These are phyloP conservation scores for Cyamopsis tetragonoloba DNA, from an alignment of 306 rosid species.

Conservation along the genomic window DNA sequence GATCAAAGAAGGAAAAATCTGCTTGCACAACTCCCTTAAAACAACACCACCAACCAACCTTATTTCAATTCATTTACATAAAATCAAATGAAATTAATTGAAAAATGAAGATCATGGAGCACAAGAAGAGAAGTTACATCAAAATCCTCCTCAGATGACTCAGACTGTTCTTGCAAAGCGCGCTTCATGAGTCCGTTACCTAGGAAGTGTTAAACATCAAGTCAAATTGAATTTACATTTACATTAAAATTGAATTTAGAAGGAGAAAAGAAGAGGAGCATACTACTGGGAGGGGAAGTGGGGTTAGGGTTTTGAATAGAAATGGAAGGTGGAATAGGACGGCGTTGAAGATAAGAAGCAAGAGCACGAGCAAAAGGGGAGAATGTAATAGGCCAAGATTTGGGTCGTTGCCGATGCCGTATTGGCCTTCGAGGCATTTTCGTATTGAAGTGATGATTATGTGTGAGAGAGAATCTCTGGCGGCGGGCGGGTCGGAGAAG, in stretches of 20 bases:
- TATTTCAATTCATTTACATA: not conserved
- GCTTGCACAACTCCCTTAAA: slow-evolving; percentile 72
- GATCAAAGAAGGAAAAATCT: slow-evolving; percentile 84
- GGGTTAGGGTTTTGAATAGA: slow-evolving; percentile 20
- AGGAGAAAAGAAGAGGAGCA: too few relatives aligned
- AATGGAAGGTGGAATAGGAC: too few relatives aligned
- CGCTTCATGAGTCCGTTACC: slow-evolving; percentile 32
- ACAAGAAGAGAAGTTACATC: slow-evolving; percentile 41
- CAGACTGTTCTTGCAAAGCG: slow-evolving; percentile 32
- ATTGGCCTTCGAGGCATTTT: slow-evolving; percentile 52
- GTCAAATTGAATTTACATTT: too few relatives aligned
- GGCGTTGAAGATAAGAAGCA: too few relatives aligned
- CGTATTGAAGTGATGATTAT: not conserved
- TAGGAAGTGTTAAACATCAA: too few relatives aligned
- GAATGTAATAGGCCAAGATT: slow-evolving; percentile 51
- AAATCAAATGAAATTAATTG: not conserved
- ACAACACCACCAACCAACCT: slow-evolving; percentile 17
- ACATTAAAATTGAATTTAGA: too few relatives aligned
- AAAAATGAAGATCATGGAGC: not conserved
- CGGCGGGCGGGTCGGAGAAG: not conserved
- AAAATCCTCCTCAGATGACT: slow-evolving; percentile 57
- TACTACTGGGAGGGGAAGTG: not conserved
- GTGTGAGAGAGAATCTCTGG: not conserved
- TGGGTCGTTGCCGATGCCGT: slow-evolving; percentile 25
- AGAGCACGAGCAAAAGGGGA: slow-evolving; percentile 58